Base-by-base conservation (phyloP, 352 stramenopile genomes). In the Pelagophyceae sp. region DNA sequence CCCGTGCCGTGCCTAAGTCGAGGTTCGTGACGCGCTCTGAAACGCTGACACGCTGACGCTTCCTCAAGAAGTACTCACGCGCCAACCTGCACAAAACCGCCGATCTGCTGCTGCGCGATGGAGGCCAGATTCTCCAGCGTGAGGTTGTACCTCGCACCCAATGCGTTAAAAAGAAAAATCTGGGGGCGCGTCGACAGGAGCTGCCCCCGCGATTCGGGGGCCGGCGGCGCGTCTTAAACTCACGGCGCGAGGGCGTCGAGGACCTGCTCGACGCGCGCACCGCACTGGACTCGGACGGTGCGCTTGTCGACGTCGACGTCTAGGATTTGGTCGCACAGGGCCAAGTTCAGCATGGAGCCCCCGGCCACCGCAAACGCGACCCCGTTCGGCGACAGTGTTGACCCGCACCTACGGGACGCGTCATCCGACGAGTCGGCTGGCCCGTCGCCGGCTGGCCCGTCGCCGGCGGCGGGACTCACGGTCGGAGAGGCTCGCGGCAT, bases 121-220 rank as follows among this genome's bases (percentile, higher is more conserved):
- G 92, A 98, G 35, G 95, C 95, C n/a, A 99, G 91, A 78, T 99
- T 99, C 69, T 97, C 91, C 81, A 99, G 93, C 35, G 95, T 98
- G 76, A 99, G 84, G 60, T 90, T 89, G 80, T 96, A 83, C 15
- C n/a, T n/a, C n/a, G n/a, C n/a, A n/a, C n/a, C n/a, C n/a, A n/a
- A n/a, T n/a, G n/a, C n/a, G n/a, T n/a, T n/a, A n/a, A n/a, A n/a
- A n/a, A n/a, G n/a, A n/a, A n/a, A n/a, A n/a, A n/a, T n/a, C n/a
- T n/a, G n/a, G n/a, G n/a, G n/a, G n/a, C n/a, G n/a, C n/a, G n/a
- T n/a, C n/a, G n/a, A n/a, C n/a, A n/a, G n/a, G n/a, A n/a, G n/a
- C n/a, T n/a, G n/a, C n/a, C n/a, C n/a, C n/a, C n/a, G n/a, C n/a
- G n/a, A n/a, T n/a, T n/a, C n/a, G n/a, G n/a, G n/a, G n/a, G n/a